phyloP scores from a whole-genome alignment of 148 eudicot genomes.

The Tetragonia tetragonoides region DNA sequence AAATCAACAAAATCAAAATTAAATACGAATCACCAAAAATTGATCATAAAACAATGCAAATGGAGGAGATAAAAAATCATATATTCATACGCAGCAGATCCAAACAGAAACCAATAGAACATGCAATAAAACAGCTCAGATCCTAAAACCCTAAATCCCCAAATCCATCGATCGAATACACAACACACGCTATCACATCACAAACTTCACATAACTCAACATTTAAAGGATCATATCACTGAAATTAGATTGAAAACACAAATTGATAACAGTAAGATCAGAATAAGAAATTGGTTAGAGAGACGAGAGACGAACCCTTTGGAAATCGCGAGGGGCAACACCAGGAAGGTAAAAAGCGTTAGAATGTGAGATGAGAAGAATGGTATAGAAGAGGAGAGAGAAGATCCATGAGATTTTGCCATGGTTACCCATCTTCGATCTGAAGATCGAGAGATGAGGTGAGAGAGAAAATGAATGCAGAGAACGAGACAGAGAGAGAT shows the following conservation, averaged over 20 bases:
- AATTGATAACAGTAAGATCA: background rate
- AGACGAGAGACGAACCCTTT: constrained; percentile 21
- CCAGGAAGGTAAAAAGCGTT: constrained; percentile 49
- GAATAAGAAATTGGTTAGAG: background rate
- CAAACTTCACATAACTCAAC: background rate
- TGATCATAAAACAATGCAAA: background rate
- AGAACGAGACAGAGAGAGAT: constrained; percentile 1
- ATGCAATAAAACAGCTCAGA: background rate
- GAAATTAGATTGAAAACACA: background rate
- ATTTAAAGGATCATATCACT: background rate
- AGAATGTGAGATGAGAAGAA: constrained; percentile 25
- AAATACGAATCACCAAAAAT: background rate
- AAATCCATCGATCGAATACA: background rate
- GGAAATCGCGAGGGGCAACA: constrained; percentile 52
- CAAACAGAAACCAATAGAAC: background rate
- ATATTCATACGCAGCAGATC: background rate
- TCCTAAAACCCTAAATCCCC: constrained; percentile 29
- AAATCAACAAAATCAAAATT: background rate
- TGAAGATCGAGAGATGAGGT: constrained; percentile 24
- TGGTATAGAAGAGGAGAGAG: constrained; percentile 25
- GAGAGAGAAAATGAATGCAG: background rate
- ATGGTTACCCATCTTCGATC: constrained; percentile 44
- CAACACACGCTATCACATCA: background rate
- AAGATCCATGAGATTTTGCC: constrained; percentile 30
- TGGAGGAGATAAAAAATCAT: background rate